Base-by-base conservation (phyloP, 768 basidiomycete genomes). In the Hydnomerulius pinastri region DNA sequence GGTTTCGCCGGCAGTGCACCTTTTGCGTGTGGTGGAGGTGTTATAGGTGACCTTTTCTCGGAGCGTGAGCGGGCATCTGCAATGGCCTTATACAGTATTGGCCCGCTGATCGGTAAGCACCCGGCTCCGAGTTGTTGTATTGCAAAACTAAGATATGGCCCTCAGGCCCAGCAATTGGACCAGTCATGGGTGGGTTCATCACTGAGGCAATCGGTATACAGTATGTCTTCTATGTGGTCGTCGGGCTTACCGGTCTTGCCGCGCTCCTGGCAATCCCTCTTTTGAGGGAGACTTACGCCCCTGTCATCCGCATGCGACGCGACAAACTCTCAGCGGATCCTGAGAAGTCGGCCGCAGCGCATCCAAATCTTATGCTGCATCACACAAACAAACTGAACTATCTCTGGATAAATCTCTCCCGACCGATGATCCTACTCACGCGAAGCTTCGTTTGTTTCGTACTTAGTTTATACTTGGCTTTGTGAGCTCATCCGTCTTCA, bases 221-320 rank as follows among this genome's bases (percentile, higher is more conserved):
- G 73, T 87, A 77, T 58, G 73, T 88, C 5, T 86, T 86, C 60
- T 72, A 79, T 41, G 62, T 78, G 36, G 75, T 83, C 39, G 69
- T 67, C 23, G 78, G 58, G 35, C 38, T 80, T 15, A 77, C 74
- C 47, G 79, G 69, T 20, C 27, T 77, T 20, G 69, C 76, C 7
- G 63, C 78, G 5, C 27, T 72, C 0, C 43, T 84, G 4, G 85
- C 79, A 6, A 75, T 88, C 20, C 82, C 86, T 11, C 61, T 87
- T 29, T 68, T 88, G n/a, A 73, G 71, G 25, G 90, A 92, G 66
- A 90, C 90, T 0, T 92, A 90, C 59, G 83, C 77, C 0, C 90
- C 90, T 1, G 71, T 88, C 30, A 76, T 91, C 32, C 81, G 82
- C 11, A 58, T 74, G 24, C 75, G 78, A 20, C 69, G 69, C n/a